Evolutionary conservation across 2,329 filamentous ascomycete genomes (phyloP), one percentile per base, ranked within the genome.

Genomic region (Sarocladiaceae sp.): DNA sequence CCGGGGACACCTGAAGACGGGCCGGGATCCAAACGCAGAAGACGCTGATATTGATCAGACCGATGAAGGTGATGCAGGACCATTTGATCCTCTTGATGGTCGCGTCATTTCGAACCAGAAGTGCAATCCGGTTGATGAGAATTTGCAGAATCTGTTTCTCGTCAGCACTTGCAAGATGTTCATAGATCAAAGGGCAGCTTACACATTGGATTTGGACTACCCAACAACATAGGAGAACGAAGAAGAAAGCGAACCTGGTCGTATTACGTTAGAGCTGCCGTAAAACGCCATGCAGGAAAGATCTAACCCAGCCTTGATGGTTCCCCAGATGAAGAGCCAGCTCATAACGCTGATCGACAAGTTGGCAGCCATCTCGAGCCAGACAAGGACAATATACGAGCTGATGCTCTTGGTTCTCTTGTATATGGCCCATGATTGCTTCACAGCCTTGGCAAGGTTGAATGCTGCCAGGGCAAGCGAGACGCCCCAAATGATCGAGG

Each of bases 1-100:
- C 53, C 0, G 65, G 44, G 6, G 53, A 66, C 4, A 69, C 60
- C 33, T 72, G 64, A 1, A 75, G 56, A 2, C 70, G 68, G 0
- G 72, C 66, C 0, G 74, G 74, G 15, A 78, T 69, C 74, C 74
- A 78, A 13, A 77, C 75, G 45, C 59, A 62, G 37, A 73, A 75
- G 2, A 77, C 73, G 2, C 66, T 67, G 18, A 77, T 68, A 39
- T 77, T 78, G 45, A 78, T 62, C 2, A 61, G 46, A 2, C 66
- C 61, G 45, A 78, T 72, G n/a, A 74, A 24, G 1, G 58, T 35
- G 0, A 72, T 63, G 3, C 70, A 65, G 1, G 59, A 53, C 57
- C 69, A 69, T 49, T 74, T 74, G 7, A 77, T 56, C 6, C 49
- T 56, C 0, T 47, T 34, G 2, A 65, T 62, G 10, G 60, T 64